A percentile compares a stretch with the other conserved stretches of the same genome.
Conservation (phyloP, 164 flowering plant genomes). For the Vitis amurensis region DNA sequence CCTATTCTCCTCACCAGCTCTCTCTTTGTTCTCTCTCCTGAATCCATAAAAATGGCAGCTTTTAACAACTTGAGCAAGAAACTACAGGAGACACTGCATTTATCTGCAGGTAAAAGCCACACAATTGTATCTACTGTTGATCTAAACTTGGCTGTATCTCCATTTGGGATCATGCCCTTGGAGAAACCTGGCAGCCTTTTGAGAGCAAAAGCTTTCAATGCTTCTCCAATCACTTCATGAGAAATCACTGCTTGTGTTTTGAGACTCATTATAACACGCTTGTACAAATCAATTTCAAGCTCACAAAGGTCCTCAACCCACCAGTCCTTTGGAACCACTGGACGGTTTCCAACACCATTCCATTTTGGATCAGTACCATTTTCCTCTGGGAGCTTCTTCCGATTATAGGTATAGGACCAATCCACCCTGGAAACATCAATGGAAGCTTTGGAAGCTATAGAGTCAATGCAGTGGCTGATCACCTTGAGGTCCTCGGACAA, state of each 20-base stretch:
- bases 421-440: constrained; percentile 72
- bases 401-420: constrained; percentile 86
- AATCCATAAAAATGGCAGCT: constrained; percentile 56
- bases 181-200: constrained; percentile 67
- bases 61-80: constrained; percentile 78
- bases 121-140: constrained; percentile 60
- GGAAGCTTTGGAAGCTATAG: constrained; percentile 77
- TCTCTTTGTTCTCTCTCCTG: constrained; percentile 48
- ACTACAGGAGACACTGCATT: constrained; percentile 67
- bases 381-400: constrained; percentile 72
- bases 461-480: constrained; percentile 61
- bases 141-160: constrained; percentile 40
- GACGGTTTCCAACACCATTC: constrained; percentile 54
- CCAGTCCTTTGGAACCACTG: constrained; percentile 81
- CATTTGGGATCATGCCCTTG: constrained; percentile 41
- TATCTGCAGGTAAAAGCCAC: constrained; percentile 71
- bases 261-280: constrained; percentile 54
- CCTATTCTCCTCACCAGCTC: constrained; percentile 71
- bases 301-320: constrained; percentile 96
- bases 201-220: constrained; percentile 75
- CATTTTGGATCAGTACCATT: constrained; percentile 54
- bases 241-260: constrained; percentile 50
- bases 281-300: constrained; percentile 74
- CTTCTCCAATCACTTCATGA: constrained; percentile 72
- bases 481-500: constrained; percentile 75